These are phyloP conservation scores for Brassica cretica DNA, from an alignment of 345 rosid genomes.

Conservation along the genomic window DNA sequence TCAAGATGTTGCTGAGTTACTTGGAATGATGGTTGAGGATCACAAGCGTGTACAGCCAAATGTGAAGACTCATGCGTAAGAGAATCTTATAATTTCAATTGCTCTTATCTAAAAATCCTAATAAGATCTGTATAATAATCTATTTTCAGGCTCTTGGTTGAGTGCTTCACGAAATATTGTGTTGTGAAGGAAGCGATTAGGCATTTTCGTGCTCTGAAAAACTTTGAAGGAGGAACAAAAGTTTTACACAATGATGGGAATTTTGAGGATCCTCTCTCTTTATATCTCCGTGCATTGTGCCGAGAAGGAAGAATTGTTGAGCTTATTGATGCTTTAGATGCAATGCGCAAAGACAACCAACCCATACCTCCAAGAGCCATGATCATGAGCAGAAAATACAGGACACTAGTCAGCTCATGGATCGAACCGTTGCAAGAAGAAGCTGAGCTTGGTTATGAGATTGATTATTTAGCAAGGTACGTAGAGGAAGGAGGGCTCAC, in stretches of 20 bases:
- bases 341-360: conserved; percentile 81
- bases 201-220: conserved; percentile 84
- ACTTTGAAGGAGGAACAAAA: conserved; percentile 79
- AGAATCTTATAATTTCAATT: conserved; percentile 20
- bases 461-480: conserved; percentile 89
- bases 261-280: conserved; percentile 88
- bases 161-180: conserved; percentile 90
- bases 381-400: conserved; percentile 91
- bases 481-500: conserved; percentile 92
- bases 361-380: conserved; percentile 87
- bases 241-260: conserved; percentile 74
- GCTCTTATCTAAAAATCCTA: conserved; percentile 1
- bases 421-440: conserved; percentile 96
- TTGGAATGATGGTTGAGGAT: conserved; percentile 98
- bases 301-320: conserved; percentile 95
- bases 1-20: conserved; percentile 94
- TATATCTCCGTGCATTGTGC: conserved; percentile 92
- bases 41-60: conserved; percentile 90
- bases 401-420: conserved; percentile 96
- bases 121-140: conserved; percentile 22
- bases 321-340: conserved; percentile 85
- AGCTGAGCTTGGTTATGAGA: conserved; percentile 91
- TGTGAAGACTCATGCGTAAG: conserved; percentile 86
- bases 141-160: conserved; percentile 79
- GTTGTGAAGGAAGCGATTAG: conserved; percentile 88